Percentiles rank a stretch among this genome's conserved stretches.
Evolutionary conservation across 768 basidiomycete species (phyloP).

Genomic region (Rhizopogon salebrosus): DNA sequence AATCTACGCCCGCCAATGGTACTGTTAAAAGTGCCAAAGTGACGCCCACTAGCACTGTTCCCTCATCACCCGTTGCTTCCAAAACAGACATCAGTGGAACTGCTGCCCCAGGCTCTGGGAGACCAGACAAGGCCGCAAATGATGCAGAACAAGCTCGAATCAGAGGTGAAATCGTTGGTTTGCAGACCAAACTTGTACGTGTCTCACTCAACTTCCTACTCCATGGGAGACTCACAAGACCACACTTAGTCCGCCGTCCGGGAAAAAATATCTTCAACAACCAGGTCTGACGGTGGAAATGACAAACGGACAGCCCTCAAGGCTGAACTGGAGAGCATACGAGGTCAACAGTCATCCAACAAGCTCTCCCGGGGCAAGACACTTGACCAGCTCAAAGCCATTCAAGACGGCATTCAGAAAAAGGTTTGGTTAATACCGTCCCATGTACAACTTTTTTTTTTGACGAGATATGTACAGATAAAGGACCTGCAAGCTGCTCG

Average conservation of each 20-base stretch:
- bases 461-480: conserved; percentile 40
- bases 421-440: conserved; percentile 47
- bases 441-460: neutral
- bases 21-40: conserved; percentile 28
- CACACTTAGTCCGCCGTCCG: conserved; percentile 54
- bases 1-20: conserved; percentile 44
- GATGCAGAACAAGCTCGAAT: conserved; percentile 82
- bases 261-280: conserved; percentile 67
- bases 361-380: conserved; percentile 69
- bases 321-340: conserved; percentile 75
- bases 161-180: conserved; percentile 76
- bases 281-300: conserved; percentile 57
- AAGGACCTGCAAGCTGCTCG: conserved; percentile 84
- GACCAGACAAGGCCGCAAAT: conserved; percentile 81
- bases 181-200: conserved; percentile 80
- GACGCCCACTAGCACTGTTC: conserved; percentile 23
- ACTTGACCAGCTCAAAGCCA: conserved; percentile 69
- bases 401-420: conserved; percentile 76
- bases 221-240: neutral
- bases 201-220: neutral
- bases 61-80: conserved; percentile 18
- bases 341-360: conserved; percentile 70
- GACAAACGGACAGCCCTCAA: conserved; percentile 71
- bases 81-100: conserved; percentile 14
- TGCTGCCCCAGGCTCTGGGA: conserved; percentile 37